Conservation (phyloP, 2,329 filamentous ascomycete genomes). For the Byssochlamys sp. region DNA sequence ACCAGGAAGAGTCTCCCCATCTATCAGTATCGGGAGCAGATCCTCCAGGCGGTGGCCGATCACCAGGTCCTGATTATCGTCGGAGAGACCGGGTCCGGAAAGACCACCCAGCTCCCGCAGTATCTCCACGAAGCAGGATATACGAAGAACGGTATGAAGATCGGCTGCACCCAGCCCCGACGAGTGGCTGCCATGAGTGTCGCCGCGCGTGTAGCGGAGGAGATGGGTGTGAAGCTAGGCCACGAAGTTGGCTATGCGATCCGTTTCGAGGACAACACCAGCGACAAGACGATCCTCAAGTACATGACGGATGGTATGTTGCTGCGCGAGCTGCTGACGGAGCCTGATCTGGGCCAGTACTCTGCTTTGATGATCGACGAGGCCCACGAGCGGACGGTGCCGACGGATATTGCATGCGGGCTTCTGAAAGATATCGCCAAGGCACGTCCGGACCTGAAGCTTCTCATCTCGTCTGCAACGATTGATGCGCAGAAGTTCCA, state of each 20-base stretch:
- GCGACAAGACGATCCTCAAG: conserved; percentile 81
- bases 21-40: conserved; percentile 74
- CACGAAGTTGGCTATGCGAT: conserved; percentile 91
- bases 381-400: conserved; percentile 84
- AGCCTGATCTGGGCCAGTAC: conserved; percentile 73
- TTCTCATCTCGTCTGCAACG: conserved; percentile 87
- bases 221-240: conserved; percentile 81
- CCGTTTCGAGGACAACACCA: conserved; percentile 85
- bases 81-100: conserved; percentile 88
- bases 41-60: conserved; percentile 74
- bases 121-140: conserved; percentile 87
- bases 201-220: conserved; percentile 87
- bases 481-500: conserved; percentile 91
- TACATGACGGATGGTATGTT: conserved; percentile 98
- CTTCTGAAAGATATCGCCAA: conserved; percentile 80
- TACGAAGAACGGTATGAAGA: conserved; percentile 71
- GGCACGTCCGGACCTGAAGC: conserved; percentile 72
- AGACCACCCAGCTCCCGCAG: conserved; percentile 90
- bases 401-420: conserved; percentile 81
- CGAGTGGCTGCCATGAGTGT: conserved; percentile 96
- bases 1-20: conserved; percentile 84
- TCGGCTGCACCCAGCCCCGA: conserved; percentile 88
- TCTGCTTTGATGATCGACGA: conserved; percentile 93
- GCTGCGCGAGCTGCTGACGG: conserved; percentile 77
- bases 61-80: conserved; percentile 86